Conservation (phyloP, 257 asterid genomes). For the Ballota nigra region DNA sequence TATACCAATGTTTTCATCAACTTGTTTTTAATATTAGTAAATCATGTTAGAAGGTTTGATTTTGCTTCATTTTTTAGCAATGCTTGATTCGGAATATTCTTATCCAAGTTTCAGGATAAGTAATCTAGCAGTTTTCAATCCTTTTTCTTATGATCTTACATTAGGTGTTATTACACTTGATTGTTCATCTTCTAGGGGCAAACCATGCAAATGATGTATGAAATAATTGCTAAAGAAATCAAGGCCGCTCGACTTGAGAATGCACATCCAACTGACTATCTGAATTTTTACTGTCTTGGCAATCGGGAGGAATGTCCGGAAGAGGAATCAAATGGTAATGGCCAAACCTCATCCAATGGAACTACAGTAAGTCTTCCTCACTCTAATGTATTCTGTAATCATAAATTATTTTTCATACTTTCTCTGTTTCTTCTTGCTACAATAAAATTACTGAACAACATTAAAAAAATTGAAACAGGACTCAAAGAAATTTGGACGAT, state of each 20-base stretch:
- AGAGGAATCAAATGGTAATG: constrained; percentile 28
- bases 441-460: neutral
- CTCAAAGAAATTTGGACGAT: constrained; percentile 53
- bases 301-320: constrained; percentile 40
- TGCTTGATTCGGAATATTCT: neutral
- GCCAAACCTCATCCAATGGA: constrained; percentile 32
- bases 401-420: neutral
- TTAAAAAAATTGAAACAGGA: constrained; percentile 22
- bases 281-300: constrained; percentile 60
- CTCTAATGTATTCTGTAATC: neutral
- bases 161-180: neutral
- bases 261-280: constrained; percentile 57
- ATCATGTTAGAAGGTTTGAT: neutral
- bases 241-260: constrained; percentile 35
- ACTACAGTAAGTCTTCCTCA: constrained; percentile 31
- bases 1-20: neutral
- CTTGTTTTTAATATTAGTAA: neutral
- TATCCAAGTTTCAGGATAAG: neutral
- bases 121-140: neutral
- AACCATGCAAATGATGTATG: constrained; percentile 65
- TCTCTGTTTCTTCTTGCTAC: neutral
- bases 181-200: constrained; percentile 46
- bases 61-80: too few species aligned
- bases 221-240: constrained; percentile 46
- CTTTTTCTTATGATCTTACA: neutral